phyloP scores from a whole-genome alignment of 2,329 filamentous ascomycete genomes.

The Claviceps sorghi region DNA sequence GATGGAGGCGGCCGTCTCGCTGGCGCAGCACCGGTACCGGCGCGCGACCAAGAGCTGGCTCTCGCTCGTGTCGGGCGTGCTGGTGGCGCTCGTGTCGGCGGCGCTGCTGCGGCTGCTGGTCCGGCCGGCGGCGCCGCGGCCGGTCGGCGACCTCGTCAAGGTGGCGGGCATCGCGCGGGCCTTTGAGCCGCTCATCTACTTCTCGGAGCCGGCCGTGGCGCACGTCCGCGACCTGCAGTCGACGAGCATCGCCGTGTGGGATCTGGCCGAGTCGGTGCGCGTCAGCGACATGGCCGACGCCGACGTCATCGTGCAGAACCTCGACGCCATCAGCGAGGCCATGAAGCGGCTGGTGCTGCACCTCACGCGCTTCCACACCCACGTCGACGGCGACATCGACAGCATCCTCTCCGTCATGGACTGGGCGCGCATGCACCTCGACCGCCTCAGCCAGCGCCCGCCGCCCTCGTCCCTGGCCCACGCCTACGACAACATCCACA shows the following conservation, averaged over 20 bases:
- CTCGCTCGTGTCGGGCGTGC: slow-evolving; percentile 46
- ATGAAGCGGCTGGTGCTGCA: slow-evolving; percentile 74
- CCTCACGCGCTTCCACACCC: slow-evolving; percentile 81
- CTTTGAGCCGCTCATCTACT: slow-evolving; percentile 89
- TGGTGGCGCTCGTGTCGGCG: slow-evolving; percentile 50
- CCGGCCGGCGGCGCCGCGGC: slow-evolving; percentile 42
- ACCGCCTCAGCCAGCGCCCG: slow-evolving; percentile 48
- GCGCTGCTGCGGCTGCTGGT: slow-evolving; percentile 51
- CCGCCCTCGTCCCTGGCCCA: slow-evolving; percentile 45
- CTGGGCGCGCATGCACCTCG: slow-evolving; percentile 78
- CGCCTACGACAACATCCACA: slow-evolving; percentile 73
- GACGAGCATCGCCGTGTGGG: slow-evolving; percentile 87
- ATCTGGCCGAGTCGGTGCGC: slow-evolving; percentile 79
- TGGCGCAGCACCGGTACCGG: slow-evolving; percentile 44
- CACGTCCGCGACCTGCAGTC: slow-evolving; percentile 83
- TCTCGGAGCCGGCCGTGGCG: slow-evolving; percentile 74
- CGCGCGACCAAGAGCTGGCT: slow-evolving; percentile 54
- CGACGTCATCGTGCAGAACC: slow-evolving; percentile 67
- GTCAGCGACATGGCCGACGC: slow-evolving; percentile 84
- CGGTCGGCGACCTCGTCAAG: slow-evolving; percentile 60
- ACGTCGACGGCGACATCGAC: slow-evolving; percentile 86
- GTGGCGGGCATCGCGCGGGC: slow-evolving; percentile 78
- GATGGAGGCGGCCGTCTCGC: slow-evolving; percentile 57
- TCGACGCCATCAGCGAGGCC: slow-evolving; percentile 75
- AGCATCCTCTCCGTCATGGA: slow-evolving; percentile 91